A percentile compares a stretch with the other conserved stretches of the same genome.
phyloP scores from a whole-genome alignment of 108 stramenopile genomes.

The Conticribra guillardii region DNA sequence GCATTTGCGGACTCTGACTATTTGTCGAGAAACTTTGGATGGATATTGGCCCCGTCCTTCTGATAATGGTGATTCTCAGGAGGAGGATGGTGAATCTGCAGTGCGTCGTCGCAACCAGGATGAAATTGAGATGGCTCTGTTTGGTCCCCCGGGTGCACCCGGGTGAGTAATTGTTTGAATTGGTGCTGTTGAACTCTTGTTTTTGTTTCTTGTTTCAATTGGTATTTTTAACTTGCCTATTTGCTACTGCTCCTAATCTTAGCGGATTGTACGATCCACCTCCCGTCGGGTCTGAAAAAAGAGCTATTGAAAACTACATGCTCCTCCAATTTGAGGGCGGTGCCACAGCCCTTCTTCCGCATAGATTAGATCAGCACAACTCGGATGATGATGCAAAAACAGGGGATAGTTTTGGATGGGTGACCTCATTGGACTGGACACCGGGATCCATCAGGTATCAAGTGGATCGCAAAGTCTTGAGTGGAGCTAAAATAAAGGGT shows the following conservation, averaged over 20 bases:
- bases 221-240: no score
- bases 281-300: slow-evolving; percentile 72
- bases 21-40: slow-evolving; percentile 85
- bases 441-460: slow-evolving; percentile 83
- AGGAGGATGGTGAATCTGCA: slow-evolving; percentile 27
- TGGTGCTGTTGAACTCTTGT: no score
- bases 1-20: slow-evolving; percentile 71
- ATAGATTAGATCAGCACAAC: slow-evolving; percentile 71
- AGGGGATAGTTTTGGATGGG: slow-evolving; percentile 62
- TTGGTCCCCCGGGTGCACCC: slow-evolving; percentile 79
- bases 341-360: slow-evolving; percentile 79
- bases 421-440: slow-evolving; percentile 87
- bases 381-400: slow-evolving; percentile 9
- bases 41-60: slow-evolving; percentile 61
- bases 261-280: slow-evolving; percentile 91
- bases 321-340: slow-evolving; percentile 83
- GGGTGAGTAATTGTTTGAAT: no score
- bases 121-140: slow-evolving; percentile 48
- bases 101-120: slow-evolving; percentile 38
- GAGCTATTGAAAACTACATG: slow-evolving; percentile 71
- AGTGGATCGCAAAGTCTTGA: slow-evolving; percentile 79
- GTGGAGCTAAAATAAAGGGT: slow-evolving; percentile 68
- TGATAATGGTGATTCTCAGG: slow-evolving; percentile 24
- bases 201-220: no score
- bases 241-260: no score